Base-by-base conservation (phyloP, 805 yeast genomes). In the Kazachstania psychrophila region DNA sequence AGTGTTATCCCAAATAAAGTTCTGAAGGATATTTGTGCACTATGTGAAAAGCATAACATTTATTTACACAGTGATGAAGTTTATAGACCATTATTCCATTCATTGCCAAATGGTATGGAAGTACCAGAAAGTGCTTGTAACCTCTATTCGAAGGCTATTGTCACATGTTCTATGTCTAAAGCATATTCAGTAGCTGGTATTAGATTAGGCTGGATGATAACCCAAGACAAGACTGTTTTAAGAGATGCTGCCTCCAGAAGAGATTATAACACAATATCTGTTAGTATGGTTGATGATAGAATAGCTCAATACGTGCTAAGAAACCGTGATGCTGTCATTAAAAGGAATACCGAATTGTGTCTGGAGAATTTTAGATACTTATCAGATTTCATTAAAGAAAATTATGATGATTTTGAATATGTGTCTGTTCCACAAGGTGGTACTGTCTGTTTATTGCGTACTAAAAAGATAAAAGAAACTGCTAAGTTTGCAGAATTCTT, bases 151-250 rank as follows among this genome's bases (percentile, higher is more conserved):
- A 64, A 62, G 40, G 66, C 70, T 4, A 59, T 72, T 26, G 61
- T 68, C 7, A 70, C 76, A 1, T 62, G 72, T 3, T 70, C 76
- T 6, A 64, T 66, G 59, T 70, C 76, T n/a, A 73, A 72, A 46
- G 73, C 75, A 3, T 72, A 65, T 44, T 61, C 75, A 1, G 52
- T 70, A 33, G 77, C 78, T 7, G 78, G 78, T 4, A 52, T 71
- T 19, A 52, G 78, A 31, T 34, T 72, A 16, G 77, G 79, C 6
- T 73, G 78, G 78, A 52, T 72, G 9, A 68, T 62, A 4, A 49
- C 69, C 6, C 53, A 56, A 22, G 62, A 68, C 46, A 35, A 36
- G 15, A 38, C 37, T 3, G 40, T 67, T 5, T 38, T 66, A 13
- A 41, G 49, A 11, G 60, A 54, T 30, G 57, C 70, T 16, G 52